Base-by-base conservation (phyloP, 192 early-diverging fungal genomes). In the Allomyces macrogynus region DNA sequence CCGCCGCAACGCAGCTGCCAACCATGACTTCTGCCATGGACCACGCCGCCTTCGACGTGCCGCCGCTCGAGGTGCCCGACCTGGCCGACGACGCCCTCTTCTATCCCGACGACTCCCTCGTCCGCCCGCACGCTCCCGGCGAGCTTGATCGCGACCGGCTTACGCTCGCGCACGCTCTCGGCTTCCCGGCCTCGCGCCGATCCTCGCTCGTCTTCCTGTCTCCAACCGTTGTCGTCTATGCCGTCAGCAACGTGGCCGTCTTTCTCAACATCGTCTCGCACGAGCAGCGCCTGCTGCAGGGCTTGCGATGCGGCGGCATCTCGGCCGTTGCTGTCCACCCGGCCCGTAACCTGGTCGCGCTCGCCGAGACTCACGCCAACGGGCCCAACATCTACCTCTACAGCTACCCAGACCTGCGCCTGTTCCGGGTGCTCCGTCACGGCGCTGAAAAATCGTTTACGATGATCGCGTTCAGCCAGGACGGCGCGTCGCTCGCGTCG, bases 311-410 rank as follows among this genome's bases (percentile, higher is more conserved):
- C 60, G 82, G 80, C 5, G 75, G 71, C 0, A 79, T 84, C 64
- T 78, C 78, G 3, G 77, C 81, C 1, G 73, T 84, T 8, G 72
- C 78, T 23, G 82, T 81, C 22, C 80, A 84, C 72, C 79, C 78
- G 24, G 65, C 73, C 5, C 67, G 70, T 24, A 67, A 67, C 18
- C 83, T 67, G 64, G 73, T 83, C 63, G 81, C 81, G 1, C 64
- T 83, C 24, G 82, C 67, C 0, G 82, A 84, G 75, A 69, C 65
- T 10, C 73, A 65, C 66, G 64, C 71, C 23, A 25, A 61, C 7
- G 54, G 43, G 12, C 82, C 82, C 27, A 72, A 74, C 63, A 84
- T 84, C 62, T 84, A 80, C 66, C 72, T 84, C 18, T 80, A 76
- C 66, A 66, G 71, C 66, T 82, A 77, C 62, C 82, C 82, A 1